Base-by-base conservation (phyloP, 768 basidiomycete species). In the Cystobasidium tubakii region DNA sequence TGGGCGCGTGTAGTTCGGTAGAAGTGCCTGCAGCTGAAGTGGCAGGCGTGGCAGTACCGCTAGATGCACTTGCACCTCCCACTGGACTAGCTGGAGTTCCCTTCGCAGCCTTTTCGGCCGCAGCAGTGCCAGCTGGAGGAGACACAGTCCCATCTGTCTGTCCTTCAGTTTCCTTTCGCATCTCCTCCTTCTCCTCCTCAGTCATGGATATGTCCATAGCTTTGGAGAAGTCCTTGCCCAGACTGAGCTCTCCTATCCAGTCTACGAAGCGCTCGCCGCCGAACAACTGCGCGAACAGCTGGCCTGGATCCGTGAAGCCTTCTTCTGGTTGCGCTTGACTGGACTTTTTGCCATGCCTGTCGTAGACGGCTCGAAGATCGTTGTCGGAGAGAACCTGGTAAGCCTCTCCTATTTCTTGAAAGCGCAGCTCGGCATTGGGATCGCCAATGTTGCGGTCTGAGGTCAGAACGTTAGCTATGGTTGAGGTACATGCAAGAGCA, bases 371-470 rank as follows among this genome's bases (percentile, higher is more conserved):
- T 55, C 95, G 87, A 54, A 89, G 81, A 83, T 98, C 91, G 86
- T 80, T 90, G 80, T 79, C 74, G 60, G 75, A 78, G 2, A 83
- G 75, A 29, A 79, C 64, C 74, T 94, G 92, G 81, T 97, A 98
- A 66, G 95, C 95, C 86, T 95, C 93, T 80, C 91, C 66, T 79
- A 99, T 91, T 57, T 96, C 91, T 82, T 97, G 95, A 84, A 99
- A 99, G 84, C 88, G 93, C 81, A 90, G 89, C 80, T 93, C 92
- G 0, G 95, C 96, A 78, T 92, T 60, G 1, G 69, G 69, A 36
- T 71, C 55, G 54, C 55, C 55, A 36, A 31, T 53, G 39, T 71
- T 71, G 33, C 69, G 69, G 55, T 71, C 69, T 71, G 69, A 3
- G 3, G 31, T 7, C 7, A 29, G 31, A 7, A 7, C 6, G 44